Conservation (phyloP, 768 basidiomycete genomes). For the Clitopilus hobsonii region DNA sequence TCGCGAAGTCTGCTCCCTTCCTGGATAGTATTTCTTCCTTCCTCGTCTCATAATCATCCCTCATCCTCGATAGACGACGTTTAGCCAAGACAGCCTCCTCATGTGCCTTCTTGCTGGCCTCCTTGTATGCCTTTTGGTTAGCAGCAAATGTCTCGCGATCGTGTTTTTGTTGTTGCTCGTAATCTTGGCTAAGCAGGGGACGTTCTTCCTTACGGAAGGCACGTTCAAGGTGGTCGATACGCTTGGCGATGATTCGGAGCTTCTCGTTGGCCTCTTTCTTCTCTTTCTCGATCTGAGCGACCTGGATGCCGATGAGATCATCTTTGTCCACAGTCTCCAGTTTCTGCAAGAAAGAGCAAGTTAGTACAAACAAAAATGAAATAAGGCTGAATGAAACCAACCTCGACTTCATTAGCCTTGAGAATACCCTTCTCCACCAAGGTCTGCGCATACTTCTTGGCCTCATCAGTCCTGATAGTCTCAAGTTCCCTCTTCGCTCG, state of each 20-base stretch:
- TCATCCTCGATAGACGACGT: conserved; percentile 66
- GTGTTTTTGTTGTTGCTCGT: conserved; percentile 74
- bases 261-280: conserved; percentile 83
- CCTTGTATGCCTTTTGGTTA: conserved; percentile 52
- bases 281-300: conserved; percentile 95
- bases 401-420: conserved; percentile 59
- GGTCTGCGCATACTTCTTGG: conserved; percentile 81
- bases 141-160: conserved; percentile 70
- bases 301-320: conserved; percentile 83
- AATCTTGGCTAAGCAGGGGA: conserved; percentile 81
- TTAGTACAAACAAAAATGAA: conserved; percentile 2
- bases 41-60: conserved; percentile 59
- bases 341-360: conserved; percentile 39
- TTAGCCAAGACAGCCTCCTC: conserved; percentile 70
- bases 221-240: conserved; percentile 92
- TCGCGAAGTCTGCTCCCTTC: conserved; percentile 62
- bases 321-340: conserved; percentile 83
- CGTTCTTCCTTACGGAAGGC: conserved; percentile 92
- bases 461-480: conserved; percentile 72
- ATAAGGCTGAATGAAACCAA: conserved; percentile 27
- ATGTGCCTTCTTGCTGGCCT: conserved; percentile 53
- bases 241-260: conserved; percentile 78
- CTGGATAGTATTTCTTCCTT: conserved; percentile 50
- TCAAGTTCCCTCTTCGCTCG: conserved; percentile 71
- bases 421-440: conserved; percentile 77